Evolutionary conservation across 1,139 yeast genomes (phyloP), one percentile per base, ranked within the genome.

Genomic region (Geotrichum australiense): DNA sequence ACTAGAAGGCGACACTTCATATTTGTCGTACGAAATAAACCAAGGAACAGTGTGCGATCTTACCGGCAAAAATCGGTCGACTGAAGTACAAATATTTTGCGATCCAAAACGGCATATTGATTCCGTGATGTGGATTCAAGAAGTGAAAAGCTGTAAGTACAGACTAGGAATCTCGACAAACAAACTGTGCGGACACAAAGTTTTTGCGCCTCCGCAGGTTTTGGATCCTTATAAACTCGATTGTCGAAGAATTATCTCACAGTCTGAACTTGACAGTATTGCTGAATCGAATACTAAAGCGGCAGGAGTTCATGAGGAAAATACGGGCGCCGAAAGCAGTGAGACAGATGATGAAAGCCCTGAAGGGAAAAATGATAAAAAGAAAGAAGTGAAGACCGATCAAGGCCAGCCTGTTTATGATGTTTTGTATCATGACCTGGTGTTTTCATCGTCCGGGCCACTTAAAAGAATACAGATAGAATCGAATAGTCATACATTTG

Each of bases 21-120:
- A 52, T 34, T 43, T 54, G 5, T 40, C 51, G 39, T 86, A 82
- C 48, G 61, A 65, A 1, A 61, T 82, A 11, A 65, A 62, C 1
- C 64, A 69, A 45, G 97, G 97, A 1, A 74, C 77, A 3, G 52
- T 70, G 1, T 89, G 97, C 63, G 94, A 84, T 54, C 55, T 82
- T 37, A 84, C 93, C 0, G 72, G 73, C 0, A 62, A 66, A 30
- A 80, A 79, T 3, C 69, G 96, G 47, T 62, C 71, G 1, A 66
- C 78, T 1, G 84, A 80, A 42, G 63, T 89, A 3, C 74, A 75
- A 39, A 86, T 80, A 56, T 66, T 71, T 26, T 89, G 97, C 60
- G 79, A 78, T 49, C 69, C 73, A 0, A 54, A 57, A 1, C 51
- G 49, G 11, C 53, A 59, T 2, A 48, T 50, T 6, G 58, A 52